Percentiles rank a stretch among this genome's conserved stretches.
These are phyloP conservation scores for Talaromyces sp. DNA, from an alignment of 2,329 filamentous ascomycete genomes.

Conservation along the genomic window DNA sequence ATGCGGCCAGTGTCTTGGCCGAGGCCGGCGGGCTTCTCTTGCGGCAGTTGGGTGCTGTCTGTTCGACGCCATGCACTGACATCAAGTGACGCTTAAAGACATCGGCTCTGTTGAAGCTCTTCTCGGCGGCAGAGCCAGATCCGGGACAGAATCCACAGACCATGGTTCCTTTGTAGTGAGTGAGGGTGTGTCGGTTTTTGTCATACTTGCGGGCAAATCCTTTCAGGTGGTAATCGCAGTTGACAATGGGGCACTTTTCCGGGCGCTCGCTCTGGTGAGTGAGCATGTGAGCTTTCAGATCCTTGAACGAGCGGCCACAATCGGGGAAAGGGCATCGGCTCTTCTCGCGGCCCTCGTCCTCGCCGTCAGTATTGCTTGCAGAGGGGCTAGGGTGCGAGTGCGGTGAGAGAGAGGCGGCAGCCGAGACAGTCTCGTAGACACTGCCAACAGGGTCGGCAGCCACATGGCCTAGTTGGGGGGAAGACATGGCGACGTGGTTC, in stretches of 20 bases:
- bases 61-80: slow-evolving; percentile 85
- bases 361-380: slow-evolving; percentile 57
- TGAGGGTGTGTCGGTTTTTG: slow-evolving; percentile 90
- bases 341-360: slow-evolving; percentile 59
- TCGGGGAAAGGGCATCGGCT: slow-evolving; percentile 75
- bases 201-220: slow-evolving; percentile 95
- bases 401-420: slow-evolving; percentile 66
- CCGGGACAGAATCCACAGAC: slow-evolving; percentile 92
- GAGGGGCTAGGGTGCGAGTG: slow-evolving; percentile 56
- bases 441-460: background rate
- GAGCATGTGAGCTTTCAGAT: slow-evolving; percentile 89
- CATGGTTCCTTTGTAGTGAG: slow-evolving; percentile 97
- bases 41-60: slow-evolving; percentile 85
- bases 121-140: slow-evolving; percentile 81
- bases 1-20: slow-evolving; percentile 64
- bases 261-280: slow-evolving; percentile 88
- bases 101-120: slow-evolving; percentile 92
- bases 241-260: slow-evolving; percentile 89
- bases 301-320: slow-evolving; percentile 83
- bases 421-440: slow-evolving; percentile 55
- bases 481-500: slow-evolving; percentile 36
- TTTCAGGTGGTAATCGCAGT: slow-evolving; percentile 87
- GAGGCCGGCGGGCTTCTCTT: slow-evolving; percentile 57
- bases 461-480: slow-evolving; percentile 58
- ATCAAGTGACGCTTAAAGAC: slow-evolving; percentile 94